Evolutionary conservation across 306 rosid species (phyloP), one percentile per base, ranked within the genome.

Genomic region (Vigna trinervia): DNA sequence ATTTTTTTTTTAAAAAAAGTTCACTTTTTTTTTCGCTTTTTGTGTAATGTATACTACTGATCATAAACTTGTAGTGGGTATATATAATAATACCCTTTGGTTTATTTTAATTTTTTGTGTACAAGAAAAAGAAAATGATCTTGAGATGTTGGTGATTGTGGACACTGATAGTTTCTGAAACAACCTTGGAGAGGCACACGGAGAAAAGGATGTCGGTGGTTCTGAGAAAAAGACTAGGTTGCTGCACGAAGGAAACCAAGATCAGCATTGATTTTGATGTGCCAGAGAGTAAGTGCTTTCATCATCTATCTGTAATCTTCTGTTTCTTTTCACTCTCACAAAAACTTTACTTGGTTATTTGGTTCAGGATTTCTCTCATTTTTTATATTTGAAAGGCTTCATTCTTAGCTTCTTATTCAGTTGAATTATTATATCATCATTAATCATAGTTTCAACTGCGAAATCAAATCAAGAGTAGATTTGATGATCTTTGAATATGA

Each of bases 221-320:
- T 90, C 83, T 93, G 93, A 84, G 86, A 78, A 82, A 85, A 79
- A 83, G 95, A 53, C 86, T 93, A 8, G 85, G 80, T 75, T 91
- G 96, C 82, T 93, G 98, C 85, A 67, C 85, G 26, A 84, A 89
- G 54, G 86, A 89, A 82, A 66, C 92, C 80, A 89, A 85, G 75
- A 75, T 86, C 62, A 93, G 98, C 89, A 23, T 83, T 47, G 98
- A 93, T 86, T 80, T 88, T 78, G 95, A 93, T 12, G 92, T 84
- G 41, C 94, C 85, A 78, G 85, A 87, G 28, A 86, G 96, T 93
- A 81, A 91, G 88, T 72, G 7, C 58, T 12, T 38, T 51, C 17
- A 28, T 73, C 9, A 12, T 23, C 22, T 54, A n/a, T 12, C 38
- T 43, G 45, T 15, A 30, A 20, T 62, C 50, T 38, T 19, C 10